Percentiles rank a stretch among this genome's conserved stretches.
These are phyloP conservation scores for Vigna reflexopilosa DNA, from an alignment of 306 rosid species.

Conservation along the genomic window DNA sequence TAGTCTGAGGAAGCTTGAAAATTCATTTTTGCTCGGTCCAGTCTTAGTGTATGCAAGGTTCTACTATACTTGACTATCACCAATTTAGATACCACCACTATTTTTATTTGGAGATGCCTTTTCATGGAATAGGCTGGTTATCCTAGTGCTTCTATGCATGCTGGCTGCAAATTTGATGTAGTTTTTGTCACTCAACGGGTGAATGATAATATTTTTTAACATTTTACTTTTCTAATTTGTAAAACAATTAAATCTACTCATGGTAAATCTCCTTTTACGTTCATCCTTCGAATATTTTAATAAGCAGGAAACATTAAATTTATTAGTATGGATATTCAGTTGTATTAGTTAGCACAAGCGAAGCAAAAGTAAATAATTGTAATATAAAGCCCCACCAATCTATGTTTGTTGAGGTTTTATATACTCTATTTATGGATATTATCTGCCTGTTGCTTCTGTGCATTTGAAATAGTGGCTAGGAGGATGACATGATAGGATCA, in stretches of 20 bases:
- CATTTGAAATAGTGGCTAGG: no score
- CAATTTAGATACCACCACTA: conserved; percentile 33
- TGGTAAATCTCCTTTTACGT: conserved; percentile 15
- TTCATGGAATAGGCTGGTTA: conserved; percentile 37
- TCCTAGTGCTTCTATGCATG: conserved; percentile 16
- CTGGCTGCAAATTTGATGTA: conserved; percentile 28
- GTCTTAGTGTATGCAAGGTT: conserved; percentile 88
- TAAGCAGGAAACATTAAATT: conserved; percentile 20
- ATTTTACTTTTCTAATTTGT: neutral
- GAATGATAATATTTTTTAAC: neutral
- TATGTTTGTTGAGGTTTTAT: conserved; percentile 28
- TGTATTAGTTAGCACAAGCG: neutral
- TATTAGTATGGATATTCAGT: conserved; percentile 8
- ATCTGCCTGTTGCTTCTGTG: neutral
- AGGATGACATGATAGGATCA: no score
- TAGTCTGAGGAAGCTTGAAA: conserved; percentile 73
- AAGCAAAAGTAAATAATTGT: conserved; percentile 1
- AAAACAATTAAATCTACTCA: conserved; percentile 31
- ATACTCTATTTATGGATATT: conserved; percentile 20
- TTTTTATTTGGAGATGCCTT: conserved; percentile 4
- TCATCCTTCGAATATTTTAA: conserved; percentile 18
- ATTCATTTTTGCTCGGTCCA: conserved; percentile 87
- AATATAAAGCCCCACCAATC: conserved; percentile 12
- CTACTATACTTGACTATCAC: conserved; percentile 21
- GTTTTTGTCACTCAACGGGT: conserved; percentile 2